Percentiles rank a stretch among this genome's conserved stretches.
Conservation (phyloP, 179 eudicot species). For the Heliamphora pulchella region DNA sequence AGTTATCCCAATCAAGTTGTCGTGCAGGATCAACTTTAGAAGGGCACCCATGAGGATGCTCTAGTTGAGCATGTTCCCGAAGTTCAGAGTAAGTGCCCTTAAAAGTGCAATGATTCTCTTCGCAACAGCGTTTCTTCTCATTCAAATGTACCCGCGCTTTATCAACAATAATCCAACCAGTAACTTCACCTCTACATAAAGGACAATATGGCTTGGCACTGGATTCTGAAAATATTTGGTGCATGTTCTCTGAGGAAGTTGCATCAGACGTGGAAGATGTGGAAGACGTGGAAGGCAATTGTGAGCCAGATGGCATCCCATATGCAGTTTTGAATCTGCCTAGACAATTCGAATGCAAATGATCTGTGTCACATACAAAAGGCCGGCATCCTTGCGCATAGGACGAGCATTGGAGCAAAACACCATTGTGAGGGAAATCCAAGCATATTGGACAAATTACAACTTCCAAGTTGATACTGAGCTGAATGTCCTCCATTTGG, state of each 20-base stretch:
- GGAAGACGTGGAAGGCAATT: conserved; percentile 31
- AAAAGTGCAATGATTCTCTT: conserved; percentile 61
- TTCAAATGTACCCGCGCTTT: conserved; percentile 57
- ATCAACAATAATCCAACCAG: conserved; percentile 67
- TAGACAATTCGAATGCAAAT: conserved; percentile 86
- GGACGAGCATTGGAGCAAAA: conserved; percentile 86
- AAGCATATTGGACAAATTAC: conserved; percentile 86
- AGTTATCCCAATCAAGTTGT: conserved; percentile 94
- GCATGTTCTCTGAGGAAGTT: conserved; percentile 21
- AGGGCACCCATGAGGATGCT: conserved; percentile 82
- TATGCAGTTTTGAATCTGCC: conserved; percentile 76
- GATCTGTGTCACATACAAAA: conserved; percentile 84
- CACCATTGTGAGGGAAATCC: conserved; percentile 86
- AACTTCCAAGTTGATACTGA: conserved; percentile 61
- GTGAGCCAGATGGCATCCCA: conserved; percentile 44
- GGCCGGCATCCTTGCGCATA: conserved; percentile 80
- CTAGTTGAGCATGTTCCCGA: conserved; percentile 65
- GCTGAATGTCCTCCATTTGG: conserved; percentile 43
- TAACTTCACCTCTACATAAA: conserved; percentile 88
- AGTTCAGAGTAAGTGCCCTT: conserved; percentile 70
- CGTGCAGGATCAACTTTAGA: conserved; percentile 82
- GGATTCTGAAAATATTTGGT: conserved; percentile 24
- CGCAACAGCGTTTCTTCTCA: conserved; percentile 68
- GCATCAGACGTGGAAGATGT: conserved; percentile 34
- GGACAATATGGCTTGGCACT: conserved; percentile 69